Percentiles rank a stretch among this genome's conserved stretches.
Evolutionary conservation across 2,329 filamentous ascomycete genomes (phyloP).

Genomic region (Talaromyces albobiverticillius): DNA sequence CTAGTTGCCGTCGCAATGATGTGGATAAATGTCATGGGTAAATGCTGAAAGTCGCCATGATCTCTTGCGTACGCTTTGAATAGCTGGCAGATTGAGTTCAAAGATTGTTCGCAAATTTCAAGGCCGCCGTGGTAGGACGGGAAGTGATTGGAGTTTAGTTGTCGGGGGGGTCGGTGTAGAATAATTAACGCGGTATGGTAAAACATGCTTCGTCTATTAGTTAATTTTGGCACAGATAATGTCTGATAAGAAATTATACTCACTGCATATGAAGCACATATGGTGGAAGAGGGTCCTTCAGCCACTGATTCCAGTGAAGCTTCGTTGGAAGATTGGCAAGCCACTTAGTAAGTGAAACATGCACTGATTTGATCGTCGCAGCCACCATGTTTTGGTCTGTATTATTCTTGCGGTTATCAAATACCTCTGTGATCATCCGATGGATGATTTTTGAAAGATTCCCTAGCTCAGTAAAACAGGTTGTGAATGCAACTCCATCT

Average conservation of each 20-base stretch:
- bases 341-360: neutral
- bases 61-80: neutral
- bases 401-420: constrained; percentile 2
- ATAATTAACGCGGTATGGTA: constrained; percentile 2
- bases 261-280: constrained; percentile 1
- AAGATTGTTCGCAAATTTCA: constrained; percentile 2
- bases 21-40: neutral
- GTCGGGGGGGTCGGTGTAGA: neutral
- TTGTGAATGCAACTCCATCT: constrained; percentile 2
- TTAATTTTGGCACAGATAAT: neutral
- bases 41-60: neutral
- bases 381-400: neutral
- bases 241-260: no score
- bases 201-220: neutral
- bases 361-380: neutral
- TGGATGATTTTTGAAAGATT: constrained; percentile 4
- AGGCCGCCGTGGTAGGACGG: neutral
- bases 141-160: neutral
- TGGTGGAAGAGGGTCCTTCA: neutral
- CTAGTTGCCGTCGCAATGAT: neutral
- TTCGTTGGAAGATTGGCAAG: neutral
- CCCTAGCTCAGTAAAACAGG: neutral
- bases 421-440: constrained; percentile 5
- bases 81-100: neutral
- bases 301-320: constrained; percentile 6